Evolutionary conservation across 169 alveolate genomes (phyloP).

Genomic region (Ichthyophthirius multifiliis): DNA sequence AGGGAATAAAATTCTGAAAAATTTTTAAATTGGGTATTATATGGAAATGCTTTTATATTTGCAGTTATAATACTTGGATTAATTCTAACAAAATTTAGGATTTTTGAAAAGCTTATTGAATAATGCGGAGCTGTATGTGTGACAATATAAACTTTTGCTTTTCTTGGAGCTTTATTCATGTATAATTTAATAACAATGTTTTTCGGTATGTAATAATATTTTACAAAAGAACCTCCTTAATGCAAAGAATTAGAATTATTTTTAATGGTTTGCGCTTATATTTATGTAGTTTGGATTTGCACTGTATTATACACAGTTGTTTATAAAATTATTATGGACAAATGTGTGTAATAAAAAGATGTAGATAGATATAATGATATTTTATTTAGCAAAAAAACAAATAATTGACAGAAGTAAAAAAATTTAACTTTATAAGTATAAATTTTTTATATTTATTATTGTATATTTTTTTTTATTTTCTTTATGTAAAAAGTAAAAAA

Average conservation of each 20-base stretch:
- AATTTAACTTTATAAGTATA: no score
- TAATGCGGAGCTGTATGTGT: not conserved
- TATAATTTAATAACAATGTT: not conserved
- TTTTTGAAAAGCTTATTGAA: not conserved
- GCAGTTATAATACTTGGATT: not conserved
- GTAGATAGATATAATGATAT: no score
- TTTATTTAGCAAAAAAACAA: no score
- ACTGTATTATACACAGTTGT: no score
- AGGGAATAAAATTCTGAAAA: not conserved
- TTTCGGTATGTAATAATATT: not conserved
- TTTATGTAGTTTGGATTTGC: not conserved
- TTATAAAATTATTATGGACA: no score
- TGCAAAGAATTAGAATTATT: conserved; percentile 1
- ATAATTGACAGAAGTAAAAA: no score
- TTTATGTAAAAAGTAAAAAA: no score
- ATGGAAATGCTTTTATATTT: not conserved
- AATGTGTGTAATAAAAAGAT: no score
- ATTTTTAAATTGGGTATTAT: not conserved
- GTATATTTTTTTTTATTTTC: no score
- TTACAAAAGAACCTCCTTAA: not conserved
- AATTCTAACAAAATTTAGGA: not conserved
- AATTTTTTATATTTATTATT: no score
- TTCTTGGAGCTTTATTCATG: not conserved
- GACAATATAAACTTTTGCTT: not conserved
- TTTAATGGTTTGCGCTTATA: not conserved